phyloP scores from a whole-genome alignment of 768 basidiomycete genomes.

The Termitomyces sp. region DNA sequence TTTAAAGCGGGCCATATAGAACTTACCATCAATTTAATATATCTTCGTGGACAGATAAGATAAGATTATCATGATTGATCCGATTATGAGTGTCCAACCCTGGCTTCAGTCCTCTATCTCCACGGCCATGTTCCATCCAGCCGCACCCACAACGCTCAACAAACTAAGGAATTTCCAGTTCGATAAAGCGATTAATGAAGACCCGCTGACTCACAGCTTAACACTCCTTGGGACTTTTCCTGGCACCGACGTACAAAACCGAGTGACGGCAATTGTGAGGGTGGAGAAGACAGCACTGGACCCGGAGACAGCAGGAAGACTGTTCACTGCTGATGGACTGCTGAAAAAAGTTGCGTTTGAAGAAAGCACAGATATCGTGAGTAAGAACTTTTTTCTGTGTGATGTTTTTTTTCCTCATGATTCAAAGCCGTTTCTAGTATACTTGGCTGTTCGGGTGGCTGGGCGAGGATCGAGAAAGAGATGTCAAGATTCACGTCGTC shows the following conservation, averaged over 20 bases:
- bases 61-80: not conserved
- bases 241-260: constrained; percentile 12
- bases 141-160: constrained; percentile 24
- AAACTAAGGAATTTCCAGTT: constrained; percentile 46
- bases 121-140: constrained; percentile 25
- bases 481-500: constrained; percentile 81
- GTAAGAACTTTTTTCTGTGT: constrained; percentile 12
- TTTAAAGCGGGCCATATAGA: too few species aligned
- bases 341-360: constrained; percentile 42
- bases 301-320: constrained; percentile 26
- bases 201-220: constrained; percentile 54
- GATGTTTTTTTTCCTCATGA: not conserved
- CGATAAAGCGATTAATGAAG: constrained; percentile 55
- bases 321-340: constrained; percentile 32
- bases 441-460: not conserved
- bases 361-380: constrained; percentile 64
- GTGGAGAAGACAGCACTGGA: constrained; percentile 73
- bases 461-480: constrained; percentile 36
- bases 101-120: too few species aligned
- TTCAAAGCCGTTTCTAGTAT: not conserved
- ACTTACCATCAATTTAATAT: too few species aligned
- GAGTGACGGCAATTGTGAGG: constrained; percentile 61
- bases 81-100: too few species aligned
- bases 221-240: constrained; percentile 67
- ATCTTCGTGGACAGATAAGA: not conserved